Base-by-base conservation (phyloP, 768 basidiomycete species). In the Porphyrellus cyaneotinctus region DNA sequence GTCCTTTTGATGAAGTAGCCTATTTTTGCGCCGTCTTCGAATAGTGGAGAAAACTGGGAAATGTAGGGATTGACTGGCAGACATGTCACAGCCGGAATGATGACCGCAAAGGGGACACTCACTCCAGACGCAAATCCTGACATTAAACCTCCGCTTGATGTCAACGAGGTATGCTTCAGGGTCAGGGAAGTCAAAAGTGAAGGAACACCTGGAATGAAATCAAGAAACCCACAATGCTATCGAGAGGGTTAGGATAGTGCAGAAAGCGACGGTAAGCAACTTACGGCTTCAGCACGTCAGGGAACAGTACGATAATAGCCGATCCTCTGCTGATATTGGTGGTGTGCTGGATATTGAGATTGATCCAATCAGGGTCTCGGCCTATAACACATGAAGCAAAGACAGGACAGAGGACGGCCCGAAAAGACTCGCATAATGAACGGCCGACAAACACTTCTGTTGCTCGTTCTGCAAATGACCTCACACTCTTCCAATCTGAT, bases 151-250 rank as follows among this genome's bases (percentile, higher is more conserved):
- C 32, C 71, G 59, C 63, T 84, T 83, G 60, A 84, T 82, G 60
- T 82, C 76, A 45, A 78, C 64, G 8, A 83, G 68, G 58, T 88
- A 85, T 22, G 77, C 78, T 52, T 79, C 75, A 14, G 87, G 86
- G 61, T 90, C 78, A 5, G 86, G 85, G 74, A 90, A 90, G 60
- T 88, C 87, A 62, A 87, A 88, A 1, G 84, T 84, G 70, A 88
- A 90, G 13, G 82, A 84, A 57, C 83, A 84, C 81, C 82, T 83
- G 43, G 38, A 54, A 65, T 61, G 57, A 64, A 64, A 42, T 54
- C 35, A 49, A 5, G 14, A 24, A 30, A 14, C 22, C n/a, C 17
- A 7, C n/a, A 20, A 36, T 20, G 14, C 49, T 51, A 18, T 36
- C 12, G 9, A 13, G 1, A n/a, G 4, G 2, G 3, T 43, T 15